Percentiles rank a stretch among this genome's conserved stretches.
Evolutionary conservation across 2,329 filamentous ascomycete species (phyloP).

Genomic region (Fusarium proliferatum): DNA sequence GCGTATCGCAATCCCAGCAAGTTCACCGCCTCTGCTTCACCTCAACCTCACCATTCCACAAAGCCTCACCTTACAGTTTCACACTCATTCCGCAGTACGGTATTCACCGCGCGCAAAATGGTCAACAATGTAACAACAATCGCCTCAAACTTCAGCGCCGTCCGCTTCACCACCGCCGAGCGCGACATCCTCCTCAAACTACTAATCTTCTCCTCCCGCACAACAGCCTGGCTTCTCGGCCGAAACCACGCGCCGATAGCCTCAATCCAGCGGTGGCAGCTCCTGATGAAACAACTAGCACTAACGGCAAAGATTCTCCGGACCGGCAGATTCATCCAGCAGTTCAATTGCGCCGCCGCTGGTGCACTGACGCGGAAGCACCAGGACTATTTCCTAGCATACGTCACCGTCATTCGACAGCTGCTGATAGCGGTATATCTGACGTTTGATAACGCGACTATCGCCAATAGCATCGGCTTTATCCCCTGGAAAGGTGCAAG

Average conservation of each 20-base stretch:
- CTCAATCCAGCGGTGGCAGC: not conserved
- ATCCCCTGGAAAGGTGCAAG: conserved; percentile 20
- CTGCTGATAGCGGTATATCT: conserved; percentile 11
- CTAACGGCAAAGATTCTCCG: conserved; percentile 15
- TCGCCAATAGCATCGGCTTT: conserved; percentile 28
- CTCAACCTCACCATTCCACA: not conserved
- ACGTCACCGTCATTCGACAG: conserved; percentile 18
- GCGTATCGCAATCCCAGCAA: not conserved
- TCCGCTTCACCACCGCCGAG: conserved; percentile 1
- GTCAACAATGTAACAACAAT: not conserved
- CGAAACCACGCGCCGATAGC: conserved; percentile 1
- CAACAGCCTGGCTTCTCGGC: conserved; percentile 2
- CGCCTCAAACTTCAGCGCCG: not conserved
- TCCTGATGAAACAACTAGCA: conserved; percentile 12
- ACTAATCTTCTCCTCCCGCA: conserved; percentile 10
- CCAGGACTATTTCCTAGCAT: conserved; percentile 12
- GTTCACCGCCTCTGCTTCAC: conserved; percentile 12
- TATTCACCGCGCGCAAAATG: not conserved
- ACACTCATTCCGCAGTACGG: too few relatives aligned
- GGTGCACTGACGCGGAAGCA: not conserved
- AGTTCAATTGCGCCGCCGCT: not conserved
- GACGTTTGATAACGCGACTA: conserved; percentile 15
- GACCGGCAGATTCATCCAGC: conserved; percentile 2
- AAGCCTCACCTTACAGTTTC: not conserved
- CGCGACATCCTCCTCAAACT: conserved; percentile 14